Evolutionary conservation across 2,329 filamentous ascomycete species (phyloP), one percentile per base, ranked within the genome.

Genomic region (Capronia americana): DNA sequence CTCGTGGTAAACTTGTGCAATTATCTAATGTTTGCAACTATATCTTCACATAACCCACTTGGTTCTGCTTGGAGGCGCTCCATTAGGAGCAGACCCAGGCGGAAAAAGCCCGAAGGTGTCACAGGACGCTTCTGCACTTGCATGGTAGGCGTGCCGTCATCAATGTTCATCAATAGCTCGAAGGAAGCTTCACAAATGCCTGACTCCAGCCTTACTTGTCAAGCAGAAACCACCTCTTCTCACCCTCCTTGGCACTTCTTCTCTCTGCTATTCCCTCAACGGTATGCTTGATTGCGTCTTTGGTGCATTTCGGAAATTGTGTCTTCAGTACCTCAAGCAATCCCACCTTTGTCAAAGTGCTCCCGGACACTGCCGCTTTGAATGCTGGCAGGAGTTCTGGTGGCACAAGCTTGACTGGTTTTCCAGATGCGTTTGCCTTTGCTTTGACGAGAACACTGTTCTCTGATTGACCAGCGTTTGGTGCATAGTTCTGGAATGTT

Each of bases 281-380:
- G 0, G 91, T 93, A 61, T 87, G 85, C 74, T 88, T 90, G 71
- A 96, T 87, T 26, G 88, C 86, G 23, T 87, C 86, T 73, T 89
- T 92, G 1, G 89, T 86, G 54, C 89, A 84, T 68, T 88, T 88
- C 0, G 89, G 87, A 71, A 94, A 92, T 81, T 87, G 84, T 74
- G 90, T 89, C 77, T 92, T 92, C 67, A 96, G 77, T 4, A 90
- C 84, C 76, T 94, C 92, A 8, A 92, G 83, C 71, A 95, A 79
- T 7, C 90, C 92, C 1, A 88, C 78, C 78, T 95, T 95, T 46
- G 87, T 91, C 57, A 92, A 81, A 78, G 90, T 86, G 69, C 87
- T 90, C 20, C 88, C 90, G 57, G 88, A 79, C n/a, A 96, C 83
- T 1, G 87, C 87, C 32, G 83, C 80, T 76, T 89, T 93, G 77